Percentiles rank a stretch among this genome's conserved stretches.
These are phyloP conservation scores for Apiospora aurea DNA, from an alignment of 2,329 filamentous ascomycete genomes.

Conservation along the genomic window DNA sequence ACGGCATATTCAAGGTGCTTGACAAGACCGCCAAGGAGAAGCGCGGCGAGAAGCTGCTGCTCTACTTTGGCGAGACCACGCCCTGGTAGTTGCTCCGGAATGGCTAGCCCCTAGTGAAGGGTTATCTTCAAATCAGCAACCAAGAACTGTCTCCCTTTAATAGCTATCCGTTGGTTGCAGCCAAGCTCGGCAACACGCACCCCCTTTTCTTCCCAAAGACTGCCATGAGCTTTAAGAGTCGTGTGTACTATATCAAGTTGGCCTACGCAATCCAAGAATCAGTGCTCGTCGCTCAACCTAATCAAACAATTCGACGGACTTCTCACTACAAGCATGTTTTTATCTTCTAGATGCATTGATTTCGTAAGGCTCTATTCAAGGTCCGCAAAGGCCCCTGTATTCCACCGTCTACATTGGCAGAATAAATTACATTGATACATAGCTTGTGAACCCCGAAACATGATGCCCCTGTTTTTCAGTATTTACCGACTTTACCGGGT, in stretches of 20 bases:
- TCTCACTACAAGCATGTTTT: background rate
- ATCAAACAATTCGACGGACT: background rate
- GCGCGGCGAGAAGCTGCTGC: slow-evolving; percentile 30
- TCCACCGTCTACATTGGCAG: slow-evolving; percentile 17
- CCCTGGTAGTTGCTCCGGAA: background rate
- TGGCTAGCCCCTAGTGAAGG: too few species aligned
- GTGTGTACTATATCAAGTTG: background rate
- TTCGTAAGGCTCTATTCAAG: slow-evolving; percentile 10
- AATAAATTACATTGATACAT: slow-evolving; percentile 24
- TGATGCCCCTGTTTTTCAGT: slow-evolving; percentile 1
- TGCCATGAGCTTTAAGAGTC: background rate
- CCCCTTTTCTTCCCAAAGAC: background rate
- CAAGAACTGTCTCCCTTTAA: too few species aligned
- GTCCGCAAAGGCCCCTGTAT: background rate
- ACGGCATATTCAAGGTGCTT: slow-evolving; percentile 29
- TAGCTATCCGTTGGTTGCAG: background rate
- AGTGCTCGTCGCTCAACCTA: background rate
- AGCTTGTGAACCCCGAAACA: slow-evolving; percentile 9
- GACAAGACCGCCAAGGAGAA: slow-evolving; percentile 27
- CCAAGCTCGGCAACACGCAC: background rate
- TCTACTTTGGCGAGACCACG: slow-evolving; percentile 26
- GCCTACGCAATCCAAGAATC: too few species aligned
- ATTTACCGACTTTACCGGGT: slow-evolving; percentile 56
- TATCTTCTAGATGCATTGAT: slow-evolving; percentile 5
- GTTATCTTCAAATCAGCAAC: too few species aligned